Evolutionary conservation across 2,329 filamentous ascomycete genomes (phyloP), one percentile per base, ranked within the genome.

Genomic region (Aspergillus ibericus): DNA sequence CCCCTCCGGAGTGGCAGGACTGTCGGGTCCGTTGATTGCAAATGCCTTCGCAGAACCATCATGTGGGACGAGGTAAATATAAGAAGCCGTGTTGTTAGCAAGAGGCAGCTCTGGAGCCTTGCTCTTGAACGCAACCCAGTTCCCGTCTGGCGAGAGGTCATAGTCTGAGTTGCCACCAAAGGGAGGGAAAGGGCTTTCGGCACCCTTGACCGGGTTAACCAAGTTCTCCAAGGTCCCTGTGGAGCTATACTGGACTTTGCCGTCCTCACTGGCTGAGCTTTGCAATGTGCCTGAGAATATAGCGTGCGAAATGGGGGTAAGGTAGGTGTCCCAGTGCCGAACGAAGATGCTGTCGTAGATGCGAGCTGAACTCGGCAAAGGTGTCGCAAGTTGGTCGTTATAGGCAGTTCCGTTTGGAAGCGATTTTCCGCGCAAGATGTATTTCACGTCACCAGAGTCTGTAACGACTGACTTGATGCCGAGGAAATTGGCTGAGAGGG

Each of bases 81-180:
- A 90, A 0, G 88, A 88, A 68, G 93, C 93, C 5, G 92, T 96
- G 72, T 90, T 86, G 57, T 89, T 83, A 38, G 75, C 72, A 34
- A 72, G 68, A 8, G 76, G 75, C 20, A 77, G 57, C 34, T 79
- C 74, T 9, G 76, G 72, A 0, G 76, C 76, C 63, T 78, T 78
- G 67, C 75, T 78, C 66, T 77, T 72, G 65, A 76, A 78, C 6
- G 72, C 71, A 47, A 78, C 76, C 65, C 68, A 73, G 36, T 72
- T 68, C 18, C 77, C 77, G 47, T 78, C 70, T 1, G 75, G 67
- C 1, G 77, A 77, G 50, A 79, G 84, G 68, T 96, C 91, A 68
- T 93, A 96, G 73, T 96, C 88, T n/a, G 86, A 84, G 0, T 85
- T 78, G 18, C 89, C 91, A 3, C 92, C 92, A 67, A 96, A 96